Base-by-base conservation (phyloP, 1,284 basidiomycete genomes). In the Mycena citricolor region DNA sequence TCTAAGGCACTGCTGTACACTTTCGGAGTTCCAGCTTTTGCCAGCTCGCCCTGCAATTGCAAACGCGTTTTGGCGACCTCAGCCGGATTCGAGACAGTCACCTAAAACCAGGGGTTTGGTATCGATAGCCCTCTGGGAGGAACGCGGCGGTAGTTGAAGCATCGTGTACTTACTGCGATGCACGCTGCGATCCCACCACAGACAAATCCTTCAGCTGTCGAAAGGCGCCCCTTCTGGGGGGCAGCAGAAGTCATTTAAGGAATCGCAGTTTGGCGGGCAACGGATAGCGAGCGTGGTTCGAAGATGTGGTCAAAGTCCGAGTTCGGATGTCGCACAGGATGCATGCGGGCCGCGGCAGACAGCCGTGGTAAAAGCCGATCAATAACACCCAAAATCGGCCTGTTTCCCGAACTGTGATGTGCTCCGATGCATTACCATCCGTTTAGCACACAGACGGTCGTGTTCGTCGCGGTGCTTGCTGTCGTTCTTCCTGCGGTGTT, bases 51-150 rank as follows among this genome's bases (percentile, higher is more conserved):
- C 63, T 97, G 93, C 17, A 98, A 76, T 62, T 97, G 94, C 42
- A 98, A 68, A 47, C 94, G 84, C 25, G 94, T 97, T 68, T 97
- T 97, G 46, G 90, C 88, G 23, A 97, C 92, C 61, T 97, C 94
- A 8, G 90, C 87, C 41, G 86, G 86, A 57, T 90, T 90, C 5
- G 87, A 89, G 45, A 90, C 69, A 8, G 87, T 90, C 34, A 90
- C 87, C 87, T 90, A 35, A 10, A 13, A 14, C 29, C 17, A 5
- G 5, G 8, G 54, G 21, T 13, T 19, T 42, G 35, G 32, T 35
- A 52, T 28, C 10, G 44, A 33, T 42, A 43, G 34, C 17, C 5
- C 11, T 29, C 14, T 46, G 17, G 17, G 34, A n/a, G 21, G 10
- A 17, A 43, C 34, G 32, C 36, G 52, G 28, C 19, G 17, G 42